A percentile compares a stretch with the other conserved stretches of the same genome.
These are phyloP conservation scores for Aureobasidium sp. DNA, from an alignment of 2,329 filamentous ascomycete genomes.

Conservation along the genomic window DNA sequence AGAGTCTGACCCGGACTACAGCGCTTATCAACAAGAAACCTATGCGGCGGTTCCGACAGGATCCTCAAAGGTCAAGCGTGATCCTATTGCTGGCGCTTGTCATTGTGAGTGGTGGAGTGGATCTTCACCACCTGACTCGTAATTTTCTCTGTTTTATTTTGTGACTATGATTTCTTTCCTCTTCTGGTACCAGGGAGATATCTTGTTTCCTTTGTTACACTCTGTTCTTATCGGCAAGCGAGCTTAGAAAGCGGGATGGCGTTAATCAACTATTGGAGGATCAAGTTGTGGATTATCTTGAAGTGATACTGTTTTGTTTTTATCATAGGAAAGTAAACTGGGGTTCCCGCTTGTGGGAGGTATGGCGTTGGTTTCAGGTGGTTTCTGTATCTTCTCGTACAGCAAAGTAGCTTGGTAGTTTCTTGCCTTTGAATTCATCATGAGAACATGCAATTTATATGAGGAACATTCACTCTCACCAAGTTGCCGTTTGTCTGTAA, in stretches of 20 bases:
- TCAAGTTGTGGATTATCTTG: background rate
- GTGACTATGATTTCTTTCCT: background rate
- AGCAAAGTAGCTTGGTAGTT: constrained; percentile 2
- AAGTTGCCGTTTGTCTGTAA: background rate
- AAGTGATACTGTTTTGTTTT: constrained; percentile 1
- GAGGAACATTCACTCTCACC: background rate
- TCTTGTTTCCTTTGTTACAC: background rate
- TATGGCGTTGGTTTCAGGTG: background rate
- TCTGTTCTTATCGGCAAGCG: background rate
- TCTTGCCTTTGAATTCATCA: background rate
- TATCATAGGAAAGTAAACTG: background rate
- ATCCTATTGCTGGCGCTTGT: constrained; percentile 20
- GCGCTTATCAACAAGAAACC: constrained; percentile 17
- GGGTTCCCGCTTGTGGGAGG: background rate
- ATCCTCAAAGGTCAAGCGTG: constrained; percentile 11
- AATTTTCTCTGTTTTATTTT: background rate
- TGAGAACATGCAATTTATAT: constrained; percentile 1
- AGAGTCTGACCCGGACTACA: constrained; percentile 30
- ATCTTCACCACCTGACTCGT: background rate
- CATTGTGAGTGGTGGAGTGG: constrained; percentile 30
- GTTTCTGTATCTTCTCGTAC: background rate
- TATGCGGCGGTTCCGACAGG: background rate
- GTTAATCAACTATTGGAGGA: background rate
- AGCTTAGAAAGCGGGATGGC: background rate
- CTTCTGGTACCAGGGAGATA: constrained; percentile 5